Evolutionary conservation across 2,329 filamentous ascomycete genomes (phyloP).

Genomic region (Domatiomyces catenatus): DNA sequence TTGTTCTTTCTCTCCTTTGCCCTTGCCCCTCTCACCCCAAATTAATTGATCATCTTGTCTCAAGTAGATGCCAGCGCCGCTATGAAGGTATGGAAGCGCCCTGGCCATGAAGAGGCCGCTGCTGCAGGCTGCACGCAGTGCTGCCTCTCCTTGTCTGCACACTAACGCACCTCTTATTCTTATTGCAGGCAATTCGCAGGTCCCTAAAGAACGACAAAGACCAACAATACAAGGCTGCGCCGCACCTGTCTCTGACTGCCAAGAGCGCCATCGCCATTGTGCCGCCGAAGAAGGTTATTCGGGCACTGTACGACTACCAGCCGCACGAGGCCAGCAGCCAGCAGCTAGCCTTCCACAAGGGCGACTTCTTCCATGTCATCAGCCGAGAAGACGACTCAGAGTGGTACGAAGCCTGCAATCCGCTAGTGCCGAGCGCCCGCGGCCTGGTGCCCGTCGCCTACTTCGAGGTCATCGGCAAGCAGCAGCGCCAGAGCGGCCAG

Average conservation of each 20-base stretch:
- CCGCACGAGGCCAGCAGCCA: conserved; percentile 51
- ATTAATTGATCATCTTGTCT: background rate
- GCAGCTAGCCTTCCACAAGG: conserved; percentile 80
- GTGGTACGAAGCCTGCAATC: conserved; percentile 99
- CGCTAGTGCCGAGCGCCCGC: conserved; percentile 66
- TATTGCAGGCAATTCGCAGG: conserved; percentile 56
- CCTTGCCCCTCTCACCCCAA: background rate
- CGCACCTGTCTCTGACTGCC: conserved; percentile 61
- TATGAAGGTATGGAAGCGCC: background rate
- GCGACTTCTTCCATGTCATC: conserved; percentile 97
- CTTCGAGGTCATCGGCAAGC: conserved; percentile 85
- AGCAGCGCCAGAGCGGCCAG: conserved; percentile 71
- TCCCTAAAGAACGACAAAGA: conserved; percentile 84
- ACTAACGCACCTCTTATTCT: background rate
- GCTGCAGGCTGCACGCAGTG: background rate
- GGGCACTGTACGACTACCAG: conserved; percentile 85
- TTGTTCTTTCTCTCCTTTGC: background rate
- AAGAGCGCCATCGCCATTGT: conserved; percentile 81
- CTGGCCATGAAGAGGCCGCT: background rate
- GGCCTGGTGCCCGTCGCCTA: conserved; percentile 87
- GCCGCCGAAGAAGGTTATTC: conserved; percentile 95
- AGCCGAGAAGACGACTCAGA: conserved; percentile 84
- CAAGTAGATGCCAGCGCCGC: background rate
- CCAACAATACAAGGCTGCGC: conserved; percentile 28
- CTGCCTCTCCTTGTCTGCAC: conserved; percentile 2